Conservation (phyloP, 805 yeast genomes). For the Kuraishia capsulata region DNA sequence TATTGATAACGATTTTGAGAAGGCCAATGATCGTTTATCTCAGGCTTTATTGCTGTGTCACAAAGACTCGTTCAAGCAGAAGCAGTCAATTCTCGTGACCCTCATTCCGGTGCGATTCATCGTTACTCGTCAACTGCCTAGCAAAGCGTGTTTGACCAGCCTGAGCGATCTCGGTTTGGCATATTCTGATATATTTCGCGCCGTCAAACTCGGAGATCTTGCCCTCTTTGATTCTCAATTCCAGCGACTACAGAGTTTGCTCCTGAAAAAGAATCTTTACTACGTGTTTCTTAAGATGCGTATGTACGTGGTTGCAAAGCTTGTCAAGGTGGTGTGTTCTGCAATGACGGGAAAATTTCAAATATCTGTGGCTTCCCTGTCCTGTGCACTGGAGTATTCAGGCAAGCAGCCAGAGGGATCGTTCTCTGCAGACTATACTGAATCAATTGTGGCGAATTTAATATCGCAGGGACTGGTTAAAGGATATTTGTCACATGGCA, state of each 20-base stretch:
- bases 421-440: slow-evolving; percentile 24
- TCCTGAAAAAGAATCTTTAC: slow-evolving; percentile 53
- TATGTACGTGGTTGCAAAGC: slow-evolving; percentile 37
- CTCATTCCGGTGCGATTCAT: slow-evolving; percentile 58
- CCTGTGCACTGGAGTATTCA: slow-evolving; percentile 31
- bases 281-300: slow-evolving; percentile 46
- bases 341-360: slow-evolving; percentile 16
- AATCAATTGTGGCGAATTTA: slow-evolving; percentile 59
- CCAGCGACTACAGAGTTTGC: slow-evolving; percentile 32
- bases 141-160: slow-evolving; percentile 23
- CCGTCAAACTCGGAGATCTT: slow-evolving; percentile 49
- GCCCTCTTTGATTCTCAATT: slow-evolving; percentile 37
- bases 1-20: slow-evolving; percentile 50
- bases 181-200: slow-evolving; percentile 38
- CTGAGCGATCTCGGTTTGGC: slow-evolving; percentile 31
- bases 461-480: slow-evolving; percentile 54
- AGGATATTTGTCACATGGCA: slow-evolving; percentile 76
- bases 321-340: slow-evolving; percentile 31
- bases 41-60: slow-evolving; percentile 33
- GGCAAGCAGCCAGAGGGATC: slow-evolving; percentile 12
- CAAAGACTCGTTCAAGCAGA: slow-evolving; percentile 22
- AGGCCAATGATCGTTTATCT: slow-evolving; percentile 41
- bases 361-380: slow-evolving; percentile 29
- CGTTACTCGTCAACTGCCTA: slow-evolving; percentile 38
- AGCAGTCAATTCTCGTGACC: slow-evolving; percentile 40